Conservation (phyloP, 1,284 basidiomycete genomes). For the Rhodotorula sp. region DNA sequence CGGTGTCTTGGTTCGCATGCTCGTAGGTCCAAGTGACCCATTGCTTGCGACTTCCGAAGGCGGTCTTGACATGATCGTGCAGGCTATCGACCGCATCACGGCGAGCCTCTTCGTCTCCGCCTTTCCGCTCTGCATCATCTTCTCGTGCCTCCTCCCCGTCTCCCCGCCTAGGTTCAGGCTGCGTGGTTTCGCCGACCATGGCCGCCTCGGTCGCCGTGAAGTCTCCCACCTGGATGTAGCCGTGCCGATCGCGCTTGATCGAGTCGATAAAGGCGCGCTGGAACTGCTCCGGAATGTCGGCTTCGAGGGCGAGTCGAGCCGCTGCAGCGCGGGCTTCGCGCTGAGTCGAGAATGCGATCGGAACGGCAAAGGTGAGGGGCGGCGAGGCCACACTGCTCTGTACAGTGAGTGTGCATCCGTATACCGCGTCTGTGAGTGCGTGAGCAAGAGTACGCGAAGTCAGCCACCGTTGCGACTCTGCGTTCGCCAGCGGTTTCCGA, state of each 20-base stretch:
- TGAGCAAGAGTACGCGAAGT: too few species aligned
- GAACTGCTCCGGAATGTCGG: slow-evolving; percentile 4
- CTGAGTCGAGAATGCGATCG: background rate
- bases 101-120: background rate
- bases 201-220: background rate
- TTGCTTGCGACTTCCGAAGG: slow-evolving; percentile 2
- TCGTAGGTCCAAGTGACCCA: background rate
- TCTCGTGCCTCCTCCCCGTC: background rate
- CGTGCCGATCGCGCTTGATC: slow-evolving; percentile 5
- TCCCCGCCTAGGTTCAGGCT: too few species aligned
- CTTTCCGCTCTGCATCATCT: background rate
- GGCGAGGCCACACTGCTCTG: background rate
- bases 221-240: slow-evolving; percentile 12
- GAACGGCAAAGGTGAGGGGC: background rate
- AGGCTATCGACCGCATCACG: slow-evolving; percentile 6
- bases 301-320: slow-evolving; percentile 18
- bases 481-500: background rate
- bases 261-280: slow-evolving; percentile 8
- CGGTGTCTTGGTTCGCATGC: background rate
- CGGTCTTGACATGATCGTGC: background rate
- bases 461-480: background rate
- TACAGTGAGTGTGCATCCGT: slow-evolving; percentile 16
- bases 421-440: slow-evolving; percentile 1
- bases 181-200: background rate
- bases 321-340: slow-evolving; percentile 16